Base-by-base conservation (phyloP, 1,139 yeast genomes). In the Lodderomyces theae region DNA sequence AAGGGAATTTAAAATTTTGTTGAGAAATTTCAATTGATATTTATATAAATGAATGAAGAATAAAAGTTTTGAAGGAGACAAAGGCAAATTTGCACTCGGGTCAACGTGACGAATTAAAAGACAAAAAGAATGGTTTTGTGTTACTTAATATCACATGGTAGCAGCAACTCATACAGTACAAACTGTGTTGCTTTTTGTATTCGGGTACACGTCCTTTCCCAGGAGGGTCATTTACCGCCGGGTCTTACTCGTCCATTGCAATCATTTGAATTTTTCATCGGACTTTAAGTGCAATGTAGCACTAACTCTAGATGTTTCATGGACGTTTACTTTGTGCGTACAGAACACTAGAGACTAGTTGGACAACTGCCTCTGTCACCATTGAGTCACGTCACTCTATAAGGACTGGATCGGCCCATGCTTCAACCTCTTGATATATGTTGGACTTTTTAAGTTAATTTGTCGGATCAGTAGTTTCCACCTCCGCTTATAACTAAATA, bases 21-120 rank as follows among this genome's bases (percentile, higher is more conserved):
- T 19, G 18, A 24, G 19, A 19, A 32, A 21, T 38, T 25, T 38
- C 32, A 37, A 24, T 36, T 36, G 33, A 23, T 13, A 9, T n/a
- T n/a, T 9, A 29, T 29, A 29, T 5, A 29, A 7, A 5, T 29
- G 8, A 19, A 19, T 19, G 15, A 31, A 31, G 16, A n/a, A 19
- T 19, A 17, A 30, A 17, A 17, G n/a, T n/a, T n/a, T n/a, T n/a
- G n/a, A n/a, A n/a, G n/a, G n/a, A n/a, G n/a, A n/a, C n/a, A 17
- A 30, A 10, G 18, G 28, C 8, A 12, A 24, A 24, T 3, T 12
- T 12, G 29, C 5, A 5, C 15, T 28, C 31, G 31, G 31, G 31
- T 28, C 31, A 28, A 28, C 31, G 31, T 28, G 31, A 28, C 10
- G 15, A 4, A 15, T 28, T 15, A 8, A 23, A 9, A 10, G 4